Evolutionary conservation across 2,329 filamentous ascomycete species (phyloP), one percentile per base, ranked within the genome.

Genomic region (Colletotrichum sp.): DNA sequence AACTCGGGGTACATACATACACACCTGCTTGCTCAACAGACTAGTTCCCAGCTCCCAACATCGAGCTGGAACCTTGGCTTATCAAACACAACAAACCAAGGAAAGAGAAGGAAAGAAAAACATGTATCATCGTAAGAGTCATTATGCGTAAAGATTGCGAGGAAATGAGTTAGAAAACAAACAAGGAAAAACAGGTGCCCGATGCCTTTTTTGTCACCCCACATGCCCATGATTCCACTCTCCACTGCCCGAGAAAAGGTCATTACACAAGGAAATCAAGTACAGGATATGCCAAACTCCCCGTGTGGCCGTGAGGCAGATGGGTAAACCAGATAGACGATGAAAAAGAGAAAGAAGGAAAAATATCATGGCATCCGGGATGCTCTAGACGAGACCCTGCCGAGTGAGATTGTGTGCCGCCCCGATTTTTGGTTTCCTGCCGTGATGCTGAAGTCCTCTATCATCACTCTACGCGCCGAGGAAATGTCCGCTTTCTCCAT

Each of bases 391-490:
- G 48, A 61, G n/a, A n/a, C 27, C 48, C 48, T 74, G 52, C 48
- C 32, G 11, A 22, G 25, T 22, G 48, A 61, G 52, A 67, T 44
- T 72, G 52, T 61, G 55, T 34, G 48, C 28, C 60, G 27, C 39
- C 68, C 39, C 8, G 6, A 48, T 67, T 75, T 72, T 72, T 52
- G 44, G 19, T 48, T 9, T 48, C n/a, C 57, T 44, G 27, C 52
- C 32, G 27, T 65, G 64, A 74, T 59, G 70, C 74, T 59, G 57
- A 65, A 48, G 44, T 36, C 55, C 27, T 74, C 64, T 74, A 69
- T 65, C 39, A n/a, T 12, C 63, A 28, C 70, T 69, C 19, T 74
- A 64, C 25, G 44, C 48, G 44, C 36, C 32, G 22, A 64, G 48
- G 19, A 67, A 72, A 61, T 28, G 15, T 22, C 30, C 25, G 16